A percentile compares a stretch with the other conserved stretches of the same genome.
These are phyloP conservation scores for Cardamine resedifolia DNA, from an alignment of 345 rosid species.

Conservation along the genomic window DNA sequence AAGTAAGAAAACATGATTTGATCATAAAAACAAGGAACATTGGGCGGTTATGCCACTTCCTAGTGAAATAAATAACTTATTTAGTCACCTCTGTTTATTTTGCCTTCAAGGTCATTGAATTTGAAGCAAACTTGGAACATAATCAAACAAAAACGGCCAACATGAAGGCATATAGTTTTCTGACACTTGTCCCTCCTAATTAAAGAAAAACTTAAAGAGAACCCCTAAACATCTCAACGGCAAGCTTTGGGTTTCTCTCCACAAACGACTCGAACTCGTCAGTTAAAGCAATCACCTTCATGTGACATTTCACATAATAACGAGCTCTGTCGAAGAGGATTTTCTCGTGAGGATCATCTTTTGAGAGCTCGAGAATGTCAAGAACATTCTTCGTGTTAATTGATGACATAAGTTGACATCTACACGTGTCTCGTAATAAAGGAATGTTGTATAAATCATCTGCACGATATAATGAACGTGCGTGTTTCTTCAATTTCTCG, in stretches of 20 bases:
- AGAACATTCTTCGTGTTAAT: not conserved
- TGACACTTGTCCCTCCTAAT: too few species aligned
- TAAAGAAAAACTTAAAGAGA: not conserved
- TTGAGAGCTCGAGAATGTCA: constrained; percentile 9
- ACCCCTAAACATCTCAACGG: not conserved
- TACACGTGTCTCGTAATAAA: constrained; percentile 1
- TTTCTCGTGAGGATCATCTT: constrained; percentile 8
- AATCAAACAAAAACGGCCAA: too few species aligned
- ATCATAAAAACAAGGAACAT: too few species aligned
- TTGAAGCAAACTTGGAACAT: too few species aligned
- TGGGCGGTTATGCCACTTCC: too few species aligned
- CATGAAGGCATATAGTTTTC: too few species aligned
- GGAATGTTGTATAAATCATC: constrained; percentile 4
- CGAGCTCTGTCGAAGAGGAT: not conserved
- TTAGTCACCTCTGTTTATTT: too few species aligned
- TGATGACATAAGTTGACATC: not conserved
- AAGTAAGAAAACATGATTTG: too few species aligned
- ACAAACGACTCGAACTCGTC: not conserved
- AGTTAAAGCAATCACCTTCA: constrained; percentile 6
- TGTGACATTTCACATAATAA: not conserved
- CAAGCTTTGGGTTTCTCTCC: not conserved
- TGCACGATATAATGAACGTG: constrained; percentile 9
- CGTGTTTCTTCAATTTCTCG: constrained; percentile 10
- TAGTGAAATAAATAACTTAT: too few species aligned
- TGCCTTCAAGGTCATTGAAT: too few species aligned